Conservation (phyloP, 2,329 filamentous ascomycete genomes). For the Xylaria polymorpha region DNA sequence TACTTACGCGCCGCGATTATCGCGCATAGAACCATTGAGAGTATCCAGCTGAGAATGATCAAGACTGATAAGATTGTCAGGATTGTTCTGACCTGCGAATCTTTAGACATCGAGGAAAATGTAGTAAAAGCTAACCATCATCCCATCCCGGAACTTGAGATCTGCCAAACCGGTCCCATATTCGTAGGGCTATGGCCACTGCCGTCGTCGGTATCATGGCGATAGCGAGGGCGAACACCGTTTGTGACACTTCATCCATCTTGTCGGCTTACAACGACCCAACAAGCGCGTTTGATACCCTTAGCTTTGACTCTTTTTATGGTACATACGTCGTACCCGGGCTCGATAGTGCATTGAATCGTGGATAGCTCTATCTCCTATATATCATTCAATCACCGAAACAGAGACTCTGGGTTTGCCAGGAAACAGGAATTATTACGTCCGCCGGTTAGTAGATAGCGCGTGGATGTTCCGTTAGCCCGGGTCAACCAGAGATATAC, state of each 20-base stretch:
- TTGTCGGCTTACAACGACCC: not conserved
- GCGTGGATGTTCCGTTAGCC: not conserved
- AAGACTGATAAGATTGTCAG: conserved; percentile 21
- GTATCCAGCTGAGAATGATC: conserved; percentile 41
- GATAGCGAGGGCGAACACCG: conserved; percentile 11
- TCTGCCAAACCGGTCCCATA: conserved; percentile 32
- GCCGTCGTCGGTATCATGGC: conserved; percentile 33
- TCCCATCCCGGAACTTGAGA: conserved; percentile 38
- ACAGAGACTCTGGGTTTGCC: not conserved
- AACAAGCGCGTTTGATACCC: not conserved
- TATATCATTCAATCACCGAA: too few species aligned
- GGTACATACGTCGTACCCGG: not conserved
- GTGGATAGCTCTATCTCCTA: not conserved
- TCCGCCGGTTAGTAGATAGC: not conserved
- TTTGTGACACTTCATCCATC: not conserved
- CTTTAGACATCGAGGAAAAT: conserved; percentile 11
- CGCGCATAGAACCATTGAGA: conserved; percentile 3
- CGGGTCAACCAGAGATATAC: not conserved
- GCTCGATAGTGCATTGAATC: not conserved
- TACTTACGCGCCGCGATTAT: conserved; percentile 16
- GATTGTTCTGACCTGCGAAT: not conserved
- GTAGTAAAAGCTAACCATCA: conserved; percentile 36
- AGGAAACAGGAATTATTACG: not conserved
- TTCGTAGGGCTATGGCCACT: conserved; percentile 26
- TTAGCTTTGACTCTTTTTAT: not conserved